Base-by-base conservation (phyloP, 805 yeast species). In the Myxozyma mucilagina region DNA sequence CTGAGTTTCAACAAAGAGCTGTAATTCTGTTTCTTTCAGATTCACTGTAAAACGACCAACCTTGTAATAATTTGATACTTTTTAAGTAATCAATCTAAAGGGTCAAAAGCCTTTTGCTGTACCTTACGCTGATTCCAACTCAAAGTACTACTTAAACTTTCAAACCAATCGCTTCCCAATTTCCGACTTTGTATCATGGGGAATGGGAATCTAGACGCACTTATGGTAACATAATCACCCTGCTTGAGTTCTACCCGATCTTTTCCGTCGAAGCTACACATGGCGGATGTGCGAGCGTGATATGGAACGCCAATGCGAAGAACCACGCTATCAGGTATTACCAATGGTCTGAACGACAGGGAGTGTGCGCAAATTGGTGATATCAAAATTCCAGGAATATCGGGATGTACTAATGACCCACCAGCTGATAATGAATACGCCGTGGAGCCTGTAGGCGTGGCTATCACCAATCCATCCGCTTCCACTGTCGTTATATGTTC, bases 301-400 rank as follows among this genome's bases (percentile, higher is more conserved):
- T 71, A 56, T 0, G 98, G 97, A 1, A 91, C 93, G 68, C 88
- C 88, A 6, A 93, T 87, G 67, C 84, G 87, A 60, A 92, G 75
- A 29, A 82, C 79, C 90, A 90, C 90, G 16, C 93, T 88, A 73
- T 93, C 98, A 0, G 98, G 98, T 29, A 93, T 78, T 60, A 93
- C 79, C 53, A 93, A 87, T 1, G 98, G 98, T 67, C 98, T 80
- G 76, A 93, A 93, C 4, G 96, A 89, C 47, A 93, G 79, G 0
- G 97, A 89, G 71, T 93, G 97, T 0, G 98, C 97, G 72, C 98
- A 93, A 61, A 93, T 92, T 0, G 98, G 98, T 0, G 98, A 91
- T 7, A 93, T 91, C 57, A 91, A 85, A 41, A 92, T 89, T 11
- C 97, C 97, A 63, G 90, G 87, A 9, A 93, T 96, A 36, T 90